Evolutionary conservation across 2,329 filamentous ascomycete genomes (phyloP), one percentile per base, ranked within the genome.

Genomic region (Colletotrichum musicola): DNA sequence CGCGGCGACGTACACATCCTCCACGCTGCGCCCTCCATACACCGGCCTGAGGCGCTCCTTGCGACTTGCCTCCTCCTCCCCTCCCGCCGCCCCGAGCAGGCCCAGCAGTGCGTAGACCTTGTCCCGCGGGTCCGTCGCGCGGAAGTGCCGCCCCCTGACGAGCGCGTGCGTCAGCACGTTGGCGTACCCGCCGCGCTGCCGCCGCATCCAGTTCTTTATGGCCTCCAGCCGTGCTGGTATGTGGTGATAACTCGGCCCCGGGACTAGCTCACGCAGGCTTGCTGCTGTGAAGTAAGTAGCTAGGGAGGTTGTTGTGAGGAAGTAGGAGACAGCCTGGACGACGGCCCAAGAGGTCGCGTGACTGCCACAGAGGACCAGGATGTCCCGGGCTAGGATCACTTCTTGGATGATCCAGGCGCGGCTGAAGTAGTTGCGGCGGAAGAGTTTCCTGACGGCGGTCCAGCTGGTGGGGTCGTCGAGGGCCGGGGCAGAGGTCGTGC

Each of bases 321-420:
- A 56, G 35, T 56, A 38, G 30, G 53, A 56, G 35, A 56, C 16
- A 6, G 18, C 35, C 22, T 56, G 35, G 20, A 64, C 55, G 62
- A 59, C 27, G 50, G 18, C 16, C 63, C 58, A 13, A 35, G 6
- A 22, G 4, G n/a, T 49, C 18, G 18, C 61, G 12, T 61, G 20
- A 46, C 64, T 47, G 13, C 40, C 40, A 14, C 40, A 42, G 40
- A 42, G 40, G 16, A 42, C 40, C 12, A 14, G 6, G 40, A 42
- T 42, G 4, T 5, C 5, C 1, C 16, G 13, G 1, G 71, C 71
- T 16, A 73, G 59, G 18, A 67, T 50, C 9, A 71, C 65, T 50
- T 73, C 71, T 47, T 73, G 71, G 14, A 72, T 47, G 6, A 73
- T 71, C 68, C 70, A 73, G 12, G 67, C 71, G n/a, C 71, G 66